Base-by-base conservation (phyloP, 352 stramenopile genomes). In the Pelagophyceae sp. region DNA sequence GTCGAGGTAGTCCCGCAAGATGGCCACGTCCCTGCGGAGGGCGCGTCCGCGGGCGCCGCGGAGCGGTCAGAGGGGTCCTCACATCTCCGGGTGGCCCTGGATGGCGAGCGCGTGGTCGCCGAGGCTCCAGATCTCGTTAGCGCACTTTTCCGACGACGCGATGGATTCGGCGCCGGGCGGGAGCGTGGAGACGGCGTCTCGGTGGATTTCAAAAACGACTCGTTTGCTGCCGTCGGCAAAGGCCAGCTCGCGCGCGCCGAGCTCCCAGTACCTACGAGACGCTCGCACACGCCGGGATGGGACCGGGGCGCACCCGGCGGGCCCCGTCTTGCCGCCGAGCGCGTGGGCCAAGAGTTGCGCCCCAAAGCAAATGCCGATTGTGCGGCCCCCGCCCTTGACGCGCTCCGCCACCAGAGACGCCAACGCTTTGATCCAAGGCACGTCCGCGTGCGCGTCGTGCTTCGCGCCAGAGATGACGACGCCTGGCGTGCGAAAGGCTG, bases 41-140 rank as follows among this genome's bases (percentile, higher is more conserved):
- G n/a, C n/a, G n/a, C n/a, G n/a, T n/a, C n/a, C n/a, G n/a, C n/a
- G n/a, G n/a, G n/a, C n/a, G n/a, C n/a, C n/a, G n/a, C n/a, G n/a
- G n/a, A n/a, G n/a, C n/a, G n/a, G n/a, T n/a, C n/a, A n/a, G n/a
- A n/a, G n/a, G n/a, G n/a, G n/a, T n/a, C n/a, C n/a, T n/a, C n/a
- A n/a, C 45, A 54, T 54, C 58, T 67, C 58, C 23, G 58, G 58
- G 58, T 67, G 58, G 29, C 58, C 58, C 58, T 67, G 58, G 58
- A 67, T 33, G 23, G 58, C 58, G 58, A 67, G 58, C 11, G 29
- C 58, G 15, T 15, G 15, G 58, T 67, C 58, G 58, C 58, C 58
- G 23, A 67, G 23, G 23, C 11, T 27, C 23, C 23, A 67, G 58
- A 31, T 31, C 58, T 67, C 58, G 58, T 67, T 15, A 27, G 15